phyloP scores from a whole-genome alignment of 306 rosid species.

The Glycyrrhiza uralensis region DNA sequence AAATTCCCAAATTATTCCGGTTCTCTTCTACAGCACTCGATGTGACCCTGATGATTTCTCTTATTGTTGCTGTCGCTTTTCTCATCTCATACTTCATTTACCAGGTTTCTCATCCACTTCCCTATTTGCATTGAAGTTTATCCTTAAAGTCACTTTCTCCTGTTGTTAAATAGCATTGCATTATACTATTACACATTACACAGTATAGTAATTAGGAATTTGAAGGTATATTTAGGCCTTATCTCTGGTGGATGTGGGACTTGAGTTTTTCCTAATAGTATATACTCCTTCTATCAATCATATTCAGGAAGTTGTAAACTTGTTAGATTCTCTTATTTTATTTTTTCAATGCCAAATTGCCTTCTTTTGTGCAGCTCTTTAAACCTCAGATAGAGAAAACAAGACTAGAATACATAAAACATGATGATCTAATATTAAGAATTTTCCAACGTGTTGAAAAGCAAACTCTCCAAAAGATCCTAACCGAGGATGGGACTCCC shows the following conservation, averaged over 20 bases:
- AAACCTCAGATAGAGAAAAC: constrained; percentile 50
- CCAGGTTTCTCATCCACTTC: constrained; percentile 44
- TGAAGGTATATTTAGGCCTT: too few species aligned
- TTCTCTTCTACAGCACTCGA: constrained; percentile 21
- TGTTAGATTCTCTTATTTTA: too few species aligned
- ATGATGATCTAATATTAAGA: constrained; percentile 40
- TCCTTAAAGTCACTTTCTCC: not conserved
- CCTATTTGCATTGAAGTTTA: not conserved
- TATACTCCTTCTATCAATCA: too few species aligned
- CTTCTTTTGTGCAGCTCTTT: constrained; percentile 30
- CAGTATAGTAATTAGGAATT: not conserved
- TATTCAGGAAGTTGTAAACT: too few species aligned
- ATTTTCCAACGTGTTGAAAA: constrained; percentile 45
- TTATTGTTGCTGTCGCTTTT: constrained; percentile 39
- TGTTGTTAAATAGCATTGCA: not conserved
- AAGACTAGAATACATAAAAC: constrained; percentile 43
- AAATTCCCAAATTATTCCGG: constrained; percentile 35
- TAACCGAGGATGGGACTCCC: constrained; percentile 48
- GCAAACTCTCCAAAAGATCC: constrained; percentile 48
- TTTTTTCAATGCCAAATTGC: not conserved
- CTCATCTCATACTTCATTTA: constrained; percentile 49
- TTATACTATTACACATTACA: not conserved
- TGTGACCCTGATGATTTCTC: constrained; percentile 43
- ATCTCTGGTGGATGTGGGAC: too few species aligned
- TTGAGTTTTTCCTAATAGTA: too few species aligned